These are phyloP conservation scores for Beta macrorhiza DNA, from an alignment of 179 eudicot species.

Conservation along the genomic window DNA sequence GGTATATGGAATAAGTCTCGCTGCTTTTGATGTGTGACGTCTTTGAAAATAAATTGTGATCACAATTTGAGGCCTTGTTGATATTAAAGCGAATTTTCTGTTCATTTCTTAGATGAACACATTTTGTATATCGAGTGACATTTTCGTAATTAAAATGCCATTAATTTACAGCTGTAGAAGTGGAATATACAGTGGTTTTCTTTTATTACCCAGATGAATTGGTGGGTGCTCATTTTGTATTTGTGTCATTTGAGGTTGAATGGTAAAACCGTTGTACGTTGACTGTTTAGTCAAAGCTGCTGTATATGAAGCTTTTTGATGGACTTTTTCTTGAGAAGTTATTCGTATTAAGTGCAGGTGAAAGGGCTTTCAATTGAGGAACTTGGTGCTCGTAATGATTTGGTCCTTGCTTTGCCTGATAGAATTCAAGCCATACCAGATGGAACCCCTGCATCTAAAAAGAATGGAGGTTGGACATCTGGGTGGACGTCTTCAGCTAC, in stretches of 20 bases:
- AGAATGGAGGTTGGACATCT: slow-evolving; percentile 82
- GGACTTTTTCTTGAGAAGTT: background rate
- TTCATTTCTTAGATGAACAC: too few relatives aligned
- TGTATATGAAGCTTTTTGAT: background rate
- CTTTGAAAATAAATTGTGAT: too few relatives aligned
- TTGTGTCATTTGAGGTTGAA: background rate
- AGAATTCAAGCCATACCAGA: slow-evolving; percentile 92
- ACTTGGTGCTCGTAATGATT: slow-evolving; percentile 79
- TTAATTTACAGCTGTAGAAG: too few relatives aligned
- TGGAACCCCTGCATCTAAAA: slow-evolving; percentile 78
- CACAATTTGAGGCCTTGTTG: background rate
- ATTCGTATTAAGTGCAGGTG: slow-evolving; percentile 44
- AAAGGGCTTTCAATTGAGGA: slow-evolving; percentile 96
- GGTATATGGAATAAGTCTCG: background rate
- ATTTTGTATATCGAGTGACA: too few relatives aligned
- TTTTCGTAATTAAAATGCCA: too few relatives aligned
- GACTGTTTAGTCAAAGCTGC: background rate
- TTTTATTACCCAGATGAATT: too few relatives aligned
- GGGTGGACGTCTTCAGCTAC: slow-evolving; percentile 83
- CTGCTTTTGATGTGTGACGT: background rate
- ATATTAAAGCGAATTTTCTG: background rate
- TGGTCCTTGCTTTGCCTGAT: slow-evolving; percentile 90
- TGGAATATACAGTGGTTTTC: too few relatives aligned
- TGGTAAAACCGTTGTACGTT: background rate
- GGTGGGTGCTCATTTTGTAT: background rate